Percentiles rank a stretch among this genome's conserved stretches.
Conservation (phyloP, 768 basidiomycete species). For the Cyathus striatus region DNA sequence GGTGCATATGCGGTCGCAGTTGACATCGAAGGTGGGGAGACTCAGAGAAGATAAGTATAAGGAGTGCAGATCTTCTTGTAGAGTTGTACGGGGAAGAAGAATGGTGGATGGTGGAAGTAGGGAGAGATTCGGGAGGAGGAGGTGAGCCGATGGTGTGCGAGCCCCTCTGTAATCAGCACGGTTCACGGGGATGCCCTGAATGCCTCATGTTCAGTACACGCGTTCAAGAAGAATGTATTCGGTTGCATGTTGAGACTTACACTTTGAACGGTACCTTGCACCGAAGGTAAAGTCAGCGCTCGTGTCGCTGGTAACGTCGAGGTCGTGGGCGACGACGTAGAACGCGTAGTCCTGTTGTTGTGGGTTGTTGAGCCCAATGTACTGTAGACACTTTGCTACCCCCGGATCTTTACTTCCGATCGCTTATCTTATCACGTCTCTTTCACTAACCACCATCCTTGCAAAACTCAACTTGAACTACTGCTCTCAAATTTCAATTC, state of each 20-base stretch:
- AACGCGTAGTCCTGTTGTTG: conserved; percentile 10
- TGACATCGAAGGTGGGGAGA: conserved; percentile 27
- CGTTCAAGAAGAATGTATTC: conserved; percentile 24
- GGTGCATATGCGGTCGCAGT: conserved; percentile 21
- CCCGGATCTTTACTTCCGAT: conserved; percentile 13
- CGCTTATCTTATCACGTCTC: conserved; percentile 20
- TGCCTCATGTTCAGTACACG: conserved; percentile 58
- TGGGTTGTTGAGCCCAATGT: conserved; percentile 8
- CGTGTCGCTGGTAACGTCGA: neutral
- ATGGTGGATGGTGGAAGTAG: conserved; percentile 11
- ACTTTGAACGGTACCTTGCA: conserved; percentile 8
- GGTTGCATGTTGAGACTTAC: conserved; percentile 17
- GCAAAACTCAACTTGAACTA: too few relatives aligned
- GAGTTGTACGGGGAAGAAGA: conserved; percentile 8
- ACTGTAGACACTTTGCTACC: conserved; percentile 2
- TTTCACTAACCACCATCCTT: too few relatives aligned
- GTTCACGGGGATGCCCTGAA: conserved; percentile 36
- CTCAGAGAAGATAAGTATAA: conserved; percentile 6
- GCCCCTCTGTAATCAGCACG: conserved; percentile 19
- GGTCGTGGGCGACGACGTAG: neutral
- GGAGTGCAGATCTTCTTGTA: conserved; percentile 10
- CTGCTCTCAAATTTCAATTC: too few relatives aligned
- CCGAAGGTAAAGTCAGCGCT: neutral
- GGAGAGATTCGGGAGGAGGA: conserved; percentile 8
- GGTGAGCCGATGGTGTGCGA: conserved; percentile 12